A percentile compares a stretch with the other conserved stretches of the same genome.
Evolutionary conservation across 75 land plant species (phyloP).

Genomic region (Chamaecyparis obtusa): DNA sequence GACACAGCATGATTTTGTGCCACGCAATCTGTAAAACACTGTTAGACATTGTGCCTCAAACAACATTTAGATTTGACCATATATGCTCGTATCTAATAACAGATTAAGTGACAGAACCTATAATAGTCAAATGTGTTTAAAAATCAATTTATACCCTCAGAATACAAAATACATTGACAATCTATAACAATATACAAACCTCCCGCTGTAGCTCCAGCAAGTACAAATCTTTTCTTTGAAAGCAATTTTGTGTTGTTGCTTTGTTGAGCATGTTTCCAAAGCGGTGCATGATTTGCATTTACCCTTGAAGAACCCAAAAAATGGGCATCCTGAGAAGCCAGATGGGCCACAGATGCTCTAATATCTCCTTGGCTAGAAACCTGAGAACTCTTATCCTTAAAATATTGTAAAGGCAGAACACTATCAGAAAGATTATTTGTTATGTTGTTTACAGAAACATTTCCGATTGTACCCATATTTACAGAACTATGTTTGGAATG

Average conservation of each 20-base stretch:
- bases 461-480: constrained; percentile 26
- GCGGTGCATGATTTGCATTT: not conserved
- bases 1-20: not conserved
- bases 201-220: not conserved
- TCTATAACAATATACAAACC: not conserved
- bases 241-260: not conserved
- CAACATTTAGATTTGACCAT: not conserved
- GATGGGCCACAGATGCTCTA: constrained; percentile 14
- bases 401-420: constrained; percentile 91
- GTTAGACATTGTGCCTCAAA: not conserved
- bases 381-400: constrained; percentile 61
- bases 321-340: constrained; percentile 1
- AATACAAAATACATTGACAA: not conserved
- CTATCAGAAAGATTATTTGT: constrained; percentile 31
- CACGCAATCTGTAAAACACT: not conserved
- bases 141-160: not conserved
- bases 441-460: constrained; percentile 22
- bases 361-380: constrained; percentile 23
- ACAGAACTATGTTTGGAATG: constrained; percentile 45
- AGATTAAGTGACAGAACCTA: not conserved
- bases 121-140: not conserved
- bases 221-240: constrained; percentile 1
- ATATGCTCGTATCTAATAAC: not conserved
- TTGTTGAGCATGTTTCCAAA: not conserved
- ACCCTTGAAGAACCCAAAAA: not conserved